phyloP scores from a whole-genome alignment of 345 rosid genomes.

The Geranium brycei region DNA sequence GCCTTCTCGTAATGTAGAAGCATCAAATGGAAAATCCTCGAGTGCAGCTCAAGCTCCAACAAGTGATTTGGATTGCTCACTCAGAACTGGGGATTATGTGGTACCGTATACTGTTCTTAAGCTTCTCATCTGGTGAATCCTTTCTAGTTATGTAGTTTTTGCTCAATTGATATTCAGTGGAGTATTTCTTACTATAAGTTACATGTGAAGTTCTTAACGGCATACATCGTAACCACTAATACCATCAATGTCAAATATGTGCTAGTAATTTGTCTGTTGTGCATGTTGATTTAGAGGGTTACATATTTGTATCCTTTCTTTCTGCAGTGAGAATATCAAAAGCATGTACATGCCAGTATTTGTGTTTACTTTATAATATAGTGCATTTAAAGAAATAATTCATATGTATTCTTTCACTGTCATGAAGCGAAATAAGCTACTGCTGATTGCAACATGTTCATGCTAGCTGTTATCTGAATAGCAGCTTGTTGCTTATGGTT shows the following conservation, averaged over 20 bases:
- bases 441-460: neutral
- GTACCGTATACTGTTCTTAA: constrained; percentile 21
- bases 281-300: neutral
- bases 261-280: neutral
- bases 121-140: neutral
- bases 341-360: neutral
- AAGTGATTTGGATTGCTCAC: constrained; percentile 44
- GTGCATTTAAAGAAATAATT: neutral
- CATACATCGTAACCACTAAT: too few relatives aligned
- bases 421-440: neutral
- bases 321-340: neutral
- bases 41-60: constrained; percentile 17
- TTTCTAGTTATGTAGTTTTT: neutral
- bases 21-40: constrained; percentile 23
- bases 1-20: constrained; percentile 17
- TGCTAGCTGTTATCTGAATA: neutral
- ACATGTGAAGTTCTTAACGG: neutral
- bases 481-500: neutral
- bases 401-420: neutral
- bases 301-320: neutral
- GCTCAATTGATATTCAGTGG: neutral
- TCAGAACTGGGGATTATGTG: constrained; percentile 83
- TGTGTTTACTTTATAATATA: neutral
- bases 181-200: neutral
- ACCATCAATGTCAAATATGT: too few relatives aligned